Evolutionary conservation across 1,284 basidiomycete genomes (phyloP), one percentile per base, ranked within the genome.

Genomic region (Cryptococcus sp.): DNA sequence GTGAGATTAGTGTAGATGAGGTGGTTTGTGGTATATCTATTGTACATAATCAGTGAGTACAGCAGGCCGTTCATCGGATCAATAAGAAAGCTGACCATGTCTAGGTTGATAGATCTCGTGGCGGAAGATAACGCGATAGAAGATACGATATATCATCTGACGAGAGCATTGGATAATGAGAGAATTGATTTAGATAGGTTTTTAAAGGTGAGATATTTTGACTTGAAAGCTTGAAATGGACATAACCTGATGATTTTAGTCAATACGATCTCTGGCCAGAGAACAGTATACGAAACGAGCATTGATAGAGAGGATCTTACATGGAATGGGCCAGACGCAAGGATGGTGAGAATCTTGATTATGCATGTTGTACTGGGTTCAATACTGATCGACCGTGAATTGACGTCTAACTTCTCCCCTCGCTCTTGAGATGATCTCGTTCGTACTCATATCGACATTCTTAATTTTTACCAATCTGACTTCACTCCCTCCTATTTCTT

Each of bases 41-140:
- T 55, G 92, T 97, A 41, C 86, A 95, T 71, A 94, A 95, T 76
- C 93, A 97, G 94, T 95, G 68, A 74, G 88, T 82, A n/a, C 38
- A 10, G 10, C 13, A 8, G 44, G 44, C 44, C 23, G 38, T 8
- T 46, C 44, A 30, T 37, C 4, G 33, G 2, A n/a, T 10, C 15
- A n/a, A 47, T 50, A n/a, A n/a, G n/a, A n/a, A 30, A 58, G 52
- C 36, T 31, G 34, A 15, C 60, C 48, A 58, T 8, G 46, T 23
- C 5, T 70, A 97, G 94, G 76, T 80, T 98, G 31, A 85, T 98
- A 62, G 90, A 96, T 71, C 81, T 98, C 30, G 87, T 97, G 5
- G 93, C 96, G n/a, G 96, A 98, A 74, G 96, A 98, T 75, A 93
- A 94, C 66, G 93, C 95, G 0, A 91, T 98, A 66, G 93, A 97